A percentile compares a stretch with the other conserved stretches of the same genome.
These are phyloP conservation scores for Alternaria tenuissima DNA, from an alignment of 2,329 filamentous ascomycete genomes.

Conservation along the genomic window DNA sequence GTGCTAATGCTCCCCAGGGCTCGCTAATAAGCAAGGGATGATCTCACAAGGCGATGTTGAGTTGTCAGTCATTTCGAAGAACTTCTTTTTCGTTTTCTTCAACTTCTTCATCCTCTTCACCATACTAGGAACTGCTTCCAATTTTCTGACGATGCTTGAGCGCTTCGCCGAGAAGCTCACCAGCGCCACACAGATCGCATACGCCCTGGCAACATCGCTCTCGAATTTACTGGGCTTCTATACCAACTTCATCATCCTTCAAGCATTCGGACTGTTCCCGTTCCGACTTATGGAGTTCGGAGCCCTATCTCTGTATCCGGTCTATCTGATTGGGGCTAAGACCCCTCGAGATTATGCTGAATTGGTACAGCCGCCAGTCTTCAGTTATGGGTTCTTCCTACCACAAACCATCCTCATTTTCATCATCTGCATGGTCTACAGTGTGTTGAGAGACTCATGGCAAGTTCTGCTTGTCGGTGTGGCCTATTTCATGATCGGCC, in stretches of 20 bases:
- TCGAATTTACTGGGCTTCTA: conserved; percentile 83
- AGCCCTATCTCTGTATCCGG: conserved; percentile 81
- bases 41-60: conserved; percentile 95
- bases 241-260: conserved; percentile 90
- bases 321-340: conserved; percentile 78
- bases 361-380: conserved; percentile 80
- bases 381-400: conserved; percentile 95
- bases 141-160: conserved; percentile 72
- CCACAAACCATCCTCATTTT: conserved; percentile 92
- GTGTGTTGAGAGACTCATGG: conserved; percentile 80
- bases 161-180: conserved; percentile 75
- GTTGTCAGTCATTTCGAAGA: conserved; percentile 94
- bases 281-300: conserved; percentile 92
- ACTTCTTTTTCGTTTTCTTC: conserved; percentile 99
- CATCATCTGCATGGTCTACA: conserved; percentile 96
- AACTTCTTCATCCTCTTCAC: conserved; percentile 98
- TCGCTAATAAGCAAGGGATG: conserved; percentile 92
- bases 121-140: conserved; percentile 79
- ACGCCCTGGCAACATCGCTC: conserved; percentile 77
- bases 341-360: conserved; percentile 91
- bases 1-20: conserved; percentile 53
- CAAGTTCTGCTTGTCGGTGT: conserved; percentile 83
- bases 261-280: conserved; percentile 91
- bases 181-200: conserved; percentile 81
- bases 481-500: conserved; percentile 82